A percentile compares a stretch with the other conserved stretches of the same genome.
phyloP scores from a whole-genome alignment of 1,139 yeast genomes.

The Yamadazyma aaseri region DNA sequence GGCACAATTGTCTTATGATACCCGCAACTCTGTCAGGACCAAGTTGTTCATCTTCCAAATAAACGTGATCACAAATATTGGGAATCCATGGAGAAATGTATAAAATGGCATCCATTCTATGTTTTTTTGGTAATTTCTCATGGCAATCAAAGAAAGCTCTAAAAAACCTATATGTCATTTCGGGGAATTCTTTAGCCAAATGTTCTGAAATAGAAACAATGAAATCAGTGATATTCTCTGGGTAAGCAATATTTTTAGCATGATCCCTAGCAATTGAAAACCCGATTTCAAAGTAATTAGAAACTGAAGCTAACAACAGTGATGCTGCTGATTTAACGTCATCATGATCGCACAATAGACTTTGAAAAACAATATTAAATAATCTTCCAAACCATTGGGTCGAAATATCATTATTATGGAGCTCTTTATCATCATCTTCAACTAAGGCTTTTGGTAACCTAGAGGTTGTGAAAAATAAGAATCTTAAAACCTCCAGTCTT shows the following conservation, averaged over 20 bases:
- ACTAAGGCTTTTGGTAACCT: slow-evolving; percentile 37
- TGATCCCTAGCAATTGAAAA: slow-evolving; percentile 58
- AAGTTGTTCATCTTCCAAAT: slow-evolving; percentile 46
- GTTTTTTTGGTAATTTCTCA: slow-evolving; percentile 38
- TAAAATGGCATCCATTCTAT: slow-evolving; percentile 42
- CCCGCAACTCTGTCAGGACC: slow-evolving; percentile 65
- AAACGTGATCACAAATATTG: slow-evolving; percentile 61
- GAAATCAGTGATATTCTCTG: slow-evolving; percentile 66
- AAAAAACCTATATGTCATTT: slow-evolving; percentile 61
- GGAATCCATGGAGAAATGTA: slow-evolving; percentile 79
- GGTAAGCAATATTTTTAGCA: slow-evolving; percentile 68
- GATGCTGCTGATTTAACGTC: slow-evolving; percentile 67
- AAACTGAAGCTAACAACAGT: slow-evolving; percentile 61
- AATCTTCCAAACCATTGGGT: slow-evolving; percentile 56
- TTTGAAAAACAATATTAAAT: slow-evolving; percentile 65
- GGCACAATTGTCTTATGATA: slow-evolving; percentile 62
- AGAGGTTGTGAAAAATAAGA: slow-evolving; percentile 64
- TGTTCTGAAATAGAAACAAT: slow-evolving; percentile 59
- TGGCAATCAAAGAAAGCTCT: slow-evolving; percentile 60
- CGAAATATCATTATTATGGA: slow-evolving; percentile 20
- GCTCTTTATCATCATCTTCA: slow-evolving; percentile 19
- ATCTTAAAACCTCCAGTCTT: slow-evolving; percentile 65
- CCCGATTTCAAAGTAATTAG: slow-evolving; percentile 58
- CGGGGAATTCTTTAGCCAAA: slow-evolving; percentile 57
- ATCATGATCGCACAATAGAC: slow-evolving; percentile 58